These are phyloP conservation scores for Trichocomaceae sp. DNA, from an alignment of 2,329 filamentous ascomycete species.

Conservation along the genomic window DNA sequence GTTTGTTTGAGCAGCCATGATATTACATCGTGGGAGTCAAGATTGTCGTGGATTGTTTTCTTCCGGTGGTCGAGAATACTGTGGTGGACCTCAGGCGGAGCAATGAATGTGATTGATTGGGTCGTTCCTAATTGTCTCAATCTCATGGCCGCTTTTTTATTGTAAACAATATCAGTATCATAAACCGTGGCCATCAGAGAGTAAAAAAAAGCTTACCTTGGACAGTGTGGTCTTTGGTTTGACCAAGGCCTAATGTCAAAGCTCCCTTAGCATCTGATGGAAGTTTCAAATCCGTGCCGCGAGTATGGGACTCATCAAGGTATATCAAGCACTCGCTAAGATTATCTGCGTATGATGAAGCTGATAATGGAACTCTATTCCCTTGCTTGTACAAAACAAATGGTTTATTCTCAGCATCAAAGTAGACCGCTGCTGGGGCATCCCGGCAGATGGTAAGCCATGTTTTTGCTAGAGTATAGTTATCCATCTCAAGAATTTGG, in stretches of 20 bases:
- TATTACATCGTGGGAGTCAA: conserved; percentile 50
- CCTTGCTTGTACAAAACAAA: conserved; percentile 31
- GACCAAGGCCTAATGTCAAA: conserved; percentile 50
- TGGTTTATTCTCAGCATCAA: conserved; percentile 46
- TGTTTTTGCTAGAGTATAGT: no score
- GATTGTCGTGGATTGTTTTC: conserved; percentile 32
- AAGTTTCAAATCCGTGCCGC: conserved; percentile 55
- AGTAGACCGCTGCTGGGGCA: no score
- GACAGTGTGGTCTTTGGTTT: conserved; percentile 56
- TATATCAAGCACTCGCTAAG: conserved; percentile 51
- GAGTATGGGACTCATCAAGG: conserved; percentile 55
- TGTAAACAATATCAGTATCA: no score
- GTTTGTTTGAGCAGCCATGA: conserved; percentile 60
- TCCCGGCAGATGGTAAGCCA: no score
- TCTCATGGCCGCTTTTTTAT: conserved; percentile 64
- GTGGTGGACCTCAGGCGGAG: conserved; percentile 55
- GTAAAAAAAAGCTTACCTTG: no score
- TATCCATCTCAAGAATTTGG: no score
- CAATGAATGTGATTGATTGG: conserved; percentile 50
- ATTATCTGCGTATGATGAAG: conserved; percentile 50
- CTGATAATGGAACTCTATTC: conserved; percentile 42
- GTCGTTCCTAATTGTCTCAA: conserved; percentile 53
- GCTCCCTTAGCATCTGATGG: conserved; percentile 45
- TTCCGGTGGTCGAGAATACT: conserved; percentile 55
- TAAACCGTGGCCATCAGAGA: no score